Base-by-base conservation (phyloP, 129 eudicot species). In the carrot (Daucus carota) region DNA sequence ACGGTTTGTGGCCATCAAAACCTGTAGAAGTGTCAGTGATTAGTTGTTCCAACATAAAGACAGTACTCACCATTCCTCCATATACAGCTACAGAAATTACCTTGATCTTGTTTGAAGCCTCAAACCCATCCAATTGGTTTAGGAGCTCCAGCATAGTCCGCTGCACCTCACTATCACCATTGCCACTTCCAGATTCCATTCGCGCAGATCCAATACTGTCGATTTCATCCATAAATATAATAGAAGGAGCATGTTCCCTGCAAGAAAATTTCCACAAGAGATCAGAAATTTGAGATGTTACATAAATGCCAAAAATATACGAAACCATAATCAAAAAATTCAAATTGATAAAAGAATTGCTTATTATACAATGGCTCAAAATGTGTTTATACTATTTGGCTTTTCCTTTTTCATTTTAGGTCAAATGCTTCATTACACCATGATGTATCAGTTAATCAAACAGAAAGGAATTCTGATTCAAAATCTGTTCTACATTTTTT, bases 81-180 rank as follows among this genome's bases (percentile, higher is more conserved):
- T 22, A 1, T 8, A 29, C 46, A 17, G 32, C 62, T 13, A 66
- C 18, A 41, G 18, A 54, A 67, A 74, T 42, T 76, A 90, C 96
- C 84, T 92, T 92, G 81, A 92, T 92, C 81, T 92, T 90, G 78
- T 92, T 92, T 41, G 98, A 92, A 78, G 98, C 98, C 85, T 92
- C 98, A 79, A 92, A 90, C 5, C 98, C 98, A 82, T 92, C 98
- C 52, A 92, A 83, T 65, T 92, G 98, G 75, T 90, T 92, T 70
- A 90, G 96, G 78, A 92, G 96, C 83, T 92, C 98, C 72, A 90
- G 81, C 98, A 92, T 90, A 29, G 98, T 92, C 80, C 98, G 44
- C 75, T 90, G 98, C 70, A 92, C 96, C 83, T 92, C 98, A 90
- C 96, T 92, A 54, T 92, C 98, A 68, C 96, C 96, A 81, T 90